These are phyloP conservation scores for Xylariaceae sp. DNA, from an alignment of 2,329 filamentous ascomycete genomes.

Conservation along the genomic window DNA sequence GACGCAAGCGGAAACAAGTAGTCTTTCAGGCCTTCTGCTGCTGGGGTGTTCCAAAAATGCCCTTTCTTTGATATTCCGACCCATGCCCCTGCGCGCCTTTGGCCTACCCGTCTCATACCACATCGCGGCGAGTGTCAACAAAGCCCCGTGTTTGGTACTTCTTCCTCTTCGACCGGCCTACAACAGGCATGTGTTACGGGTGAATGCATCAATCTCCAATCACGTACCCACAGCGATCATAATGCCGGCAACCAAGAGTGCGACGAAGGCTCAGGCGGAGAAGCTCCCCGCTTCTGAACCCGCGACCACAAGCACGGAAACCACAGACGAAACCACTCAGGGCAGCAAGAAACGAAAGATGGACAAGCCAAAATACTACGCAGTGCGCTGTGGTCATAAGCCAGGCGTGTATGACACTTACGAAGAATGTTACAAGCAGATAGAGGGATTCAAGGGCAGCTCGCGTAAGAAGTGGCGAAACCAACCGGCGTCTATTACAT, in stretches of 20 bases:
- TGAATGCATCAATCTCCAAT: conserved; percentile 1
- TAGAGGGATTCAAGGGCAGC: conserved; percentile 58
- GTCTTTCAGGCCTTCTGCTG: conserved; percentile 11
- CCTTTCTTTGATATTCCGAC: conserved; percentile 25
- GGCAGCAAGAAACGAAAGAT: conserved; percentile 46
- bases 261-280: conserved; percentile 5
- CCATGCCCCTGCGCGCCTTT: conserved; percentile 18
- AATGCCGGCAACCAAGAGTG: conserved; percentile 21
- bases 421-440: conserved; percentile 59
- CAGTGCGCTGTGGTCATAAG: conserved; percentile 52
- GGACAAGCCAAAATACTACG: conserved; percentile 57
- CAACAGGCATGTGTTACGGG: conserved; percentile 4
- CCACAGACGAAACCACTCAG: no score
- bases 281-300: conserved; percentile 11
- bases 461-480: conserved; percentile 54
- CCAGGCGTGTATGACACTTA: conserved; percentile 62
- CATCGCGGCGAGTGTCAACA: conserved; percentile 17
- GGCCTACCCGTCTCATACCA: conserved; percentile 9
- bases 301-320: conserved; percentile 3
- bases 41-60: conserved; percentile 21
- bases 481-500: background rate
- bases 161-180: conserved; percentile 25
- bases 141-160: conserved; percentile 25
- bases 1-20: conserved; percentile 26
- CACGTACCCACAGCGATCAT: conserved; percentile 14